Evolutionary conservation across 73 alveolate genomes (phyloP).

Genomic region (Paramecium primaurelia): DNA sequence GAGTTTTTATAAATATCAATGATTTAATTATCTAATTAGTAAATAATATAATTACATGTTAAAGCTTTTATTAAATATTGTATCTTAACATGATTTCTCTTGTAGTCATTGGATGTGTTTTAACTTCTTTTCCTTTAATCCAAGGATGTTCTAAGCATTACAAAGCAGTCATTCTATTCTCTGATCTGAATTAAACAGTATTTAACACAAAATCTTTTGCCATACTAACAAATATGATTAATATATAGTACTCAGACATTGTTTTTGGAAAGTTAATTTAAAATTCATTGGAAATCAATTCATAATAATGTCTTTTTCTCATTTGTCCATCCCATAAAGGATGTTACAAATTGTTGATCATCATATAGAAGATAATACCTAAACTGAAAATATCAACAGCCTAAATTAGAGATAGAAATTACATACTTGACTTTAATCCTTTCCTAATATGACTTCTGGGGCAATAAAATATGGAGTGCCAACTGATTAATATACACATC

Average conservation of each 20-base stretch:
- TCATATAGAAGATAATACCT: conserved; percentile 2
- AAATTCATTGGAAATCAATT: conserved; percentile 16
- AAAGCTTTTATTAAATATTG: neutral
- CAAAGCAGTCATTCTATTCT: conserved; percentile 1
- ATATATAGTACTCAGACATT: neutral
- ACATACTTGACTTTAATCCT: neutral
- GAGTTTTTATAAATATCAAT: neutral
- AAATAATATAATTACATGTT: neutral
- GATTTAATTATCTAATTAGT: neutral
- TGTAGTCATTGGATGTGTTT: neutral
- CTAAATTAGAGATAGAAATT: neutral
- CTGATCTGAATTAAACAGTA: neutral
- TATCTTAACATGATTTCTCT: conserved; percentile 17
- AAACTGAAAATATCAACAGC: conserved; percentile 41
- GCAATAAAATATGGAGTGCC: conserved; percentile 5
- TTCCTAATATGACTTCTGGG: neutral
- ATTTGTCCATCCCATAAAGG: conserved; percentile 24
- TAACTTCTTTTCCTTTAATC: neutral
- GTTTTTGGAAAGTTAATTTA: neutral
- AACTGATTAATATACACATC: neutral
- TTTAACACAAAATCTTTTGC: conserved; percentile 15
- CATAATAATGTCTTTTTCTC: conserved; percentile 19
- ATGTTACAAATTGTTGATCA: conserved; percentile 1
- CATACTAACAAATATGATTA: neutral
- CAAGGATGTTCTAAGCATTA: conserved; percentile 35